Conservation (phyloP, 2,329 filamentous ascomycete genomes). For the Didymella pinodella region DNA sequence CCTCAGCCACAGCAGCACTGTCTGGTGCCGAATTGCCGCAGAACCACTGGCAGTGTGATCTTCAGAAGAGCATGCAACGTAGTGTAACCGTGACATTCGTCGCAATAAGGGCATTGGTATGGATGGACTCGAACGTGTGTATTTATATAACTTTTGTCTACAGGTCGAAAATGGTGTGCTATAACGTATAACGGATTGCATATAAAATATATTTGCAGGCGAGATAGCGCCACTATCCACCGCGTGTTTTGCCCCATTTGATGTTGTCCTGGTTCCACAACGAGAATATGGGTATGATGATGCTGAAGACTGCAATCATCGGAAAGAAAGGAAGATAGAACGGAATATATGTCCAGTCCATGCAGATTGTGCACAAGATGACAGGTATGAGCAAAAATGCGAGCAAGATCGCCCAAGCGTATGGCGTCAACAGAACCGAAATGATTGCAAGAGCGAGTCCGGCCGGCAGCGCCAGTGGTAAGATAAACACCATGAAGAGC, state of each 20-base stretch:
- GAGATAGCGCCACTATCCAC: background rate
- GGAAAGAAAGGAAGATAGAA: background rate
- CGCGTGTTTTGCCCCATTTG: background rate
- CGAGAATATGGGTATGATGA: background rate
- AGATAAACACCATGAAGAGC: background rate
- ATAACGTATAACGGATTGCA: background rate
- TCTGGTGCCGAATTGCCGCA: background rate
- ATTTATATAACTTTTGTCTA: background rate
- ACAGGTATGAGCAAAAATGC: background rate
- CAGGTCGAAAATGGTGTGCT: background rate
- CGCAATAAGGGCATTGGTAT: background rate
- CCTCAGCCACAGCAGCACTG: background rate
- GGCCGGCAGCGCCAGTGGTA: background rate
- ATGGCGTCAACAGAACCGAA: background rate
- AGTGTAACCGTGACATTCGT: background rate
- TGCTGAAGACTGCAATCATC: background rate
- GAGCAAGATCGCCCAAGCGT: background rate
- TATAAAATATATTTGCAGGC: background rate
- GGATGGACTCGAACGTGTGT: too few species aligned
- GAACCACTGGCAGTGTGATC: background rate
- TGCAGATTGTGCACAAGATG: background rate
- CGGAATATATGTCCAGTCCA: background rate
- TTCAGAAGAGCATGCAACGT: background rate
- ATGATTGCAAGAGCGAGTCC: background rate
- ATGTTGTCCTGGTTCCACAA: background rate